These are phyloP conservation scores for Osmanthus fragrans DNA, from an alignment of 257 asterid species.

Conservation along the genomic window DNA sequence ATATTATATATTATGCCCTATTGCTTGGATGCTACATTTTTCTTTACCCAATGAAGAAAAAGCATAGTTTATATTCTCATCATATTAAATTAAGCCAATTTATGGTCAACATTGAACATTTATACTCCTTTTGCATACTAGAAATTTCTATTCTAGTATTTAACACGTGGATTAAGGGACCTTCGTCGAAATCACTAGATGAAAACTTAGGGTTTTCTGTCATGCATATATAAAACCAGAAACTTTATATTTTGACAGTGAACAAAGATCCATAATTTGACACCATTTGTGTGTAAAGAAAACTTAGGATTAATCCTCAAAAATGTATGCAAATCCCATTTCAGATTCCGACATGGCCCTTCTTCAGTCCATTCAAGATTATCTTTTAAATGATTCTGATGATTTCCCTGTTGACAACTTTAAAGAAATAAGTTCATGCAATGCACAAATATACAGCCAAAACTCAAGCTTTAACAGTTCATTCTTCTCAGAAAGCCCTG, in stretches of 20 bases:
- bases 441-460: background rate
- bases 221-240: background rate
- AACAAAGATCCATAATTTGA: background rate
- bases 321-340: slow-evolving; percentile 22
- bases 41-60: no score
- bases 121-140: background rate
- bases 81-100: background rate
- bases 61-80: background rate
- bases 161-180: background rate
- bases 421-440: background rate
- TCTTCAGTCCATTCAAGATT: slow-evolving; percentile 24
- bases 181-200: background rate
- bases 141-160: background rate
- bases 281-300: background rate
- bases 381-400: slow-evolving; percentile 29
- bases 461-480: background rate
- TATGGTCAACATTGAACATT: background rate
- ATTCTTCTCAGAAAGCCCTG: background rate
- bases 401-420: background rate
- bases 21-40: background rate
- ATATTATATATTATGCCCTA: background rate
- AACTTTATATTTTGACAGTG: background rate
- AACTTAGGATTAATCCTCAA: background rate
- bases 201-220: background rate
- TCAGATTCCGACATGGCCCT: slow-evolving; percentile 20